Evolutionary conservation across 2,329 filamentous ascomycete species (phyloP).

Genomic region (Lecanicillium sp.): DNA sequence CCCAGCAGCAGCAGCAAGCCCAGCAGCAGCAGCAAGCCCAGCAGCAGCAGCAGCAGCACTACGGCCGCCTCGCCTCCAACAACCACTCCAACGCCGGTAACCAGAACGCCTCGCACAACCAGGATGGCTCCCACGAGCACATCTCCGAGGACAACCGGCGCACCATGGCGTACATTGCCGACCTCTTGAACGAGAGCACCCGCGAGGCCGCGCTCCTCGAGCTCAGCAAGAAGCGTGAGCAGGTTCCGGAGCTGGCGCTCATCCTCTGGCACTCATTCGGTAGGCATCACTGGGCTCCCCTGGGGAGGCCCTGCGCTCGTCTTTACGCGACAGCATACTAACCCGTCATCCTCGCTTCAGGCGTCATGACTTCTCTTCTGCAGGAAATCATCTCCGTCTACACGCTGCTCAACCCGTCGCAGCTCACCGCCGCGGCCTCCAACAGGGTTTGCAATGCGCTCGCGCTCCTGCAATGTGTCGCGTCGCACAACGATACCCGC

Average conservation of each 20-base stretch:
- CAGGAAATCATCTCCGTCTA: conserved; percentile 99
- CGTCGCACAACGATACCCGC: conserved; percentile 93
- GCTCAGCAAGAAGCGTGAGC: conserved; percentile 96
- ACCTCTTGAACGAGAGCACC: conserved; percentile 79
- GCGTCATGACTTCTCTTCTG: conserved; percentile 94
- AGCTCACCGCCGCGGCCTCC: conserved; percentile 93
- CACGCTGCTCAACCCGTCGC: conserved; percentile 89
- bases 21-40: conserved; percentile 25
- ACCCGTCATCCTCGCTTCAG: conserved; percentile 41
- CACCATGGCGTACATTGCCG: conserved; percentile 88
- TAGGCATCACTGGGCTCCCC: conserved; percentile 36
- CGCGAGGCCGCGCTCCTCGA: conserved; percentile 89
- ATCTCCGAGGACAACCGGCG: conserved; percentile 85
- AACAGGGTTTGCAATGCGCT: conserved; percentile 97
- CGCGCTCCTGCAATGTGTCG: conserved; percentile 91
- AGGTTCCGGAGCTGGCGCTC: conserved; percentile 90
- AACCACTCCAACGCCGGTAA: conserved; percentile 49
- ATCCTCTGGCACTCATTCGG: conserved; percentile 99
- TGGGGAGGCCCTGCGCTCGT: conserved; percentile 14
- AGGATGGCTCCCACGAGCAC: conserved; percentile 55
- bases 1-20: conserved; percentile 41
- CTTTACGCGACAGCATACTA: conserved; percentile 20
- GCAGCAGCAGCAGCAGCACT: conserved; percentile 54
- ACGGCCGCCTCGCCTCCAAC: conserved; percentile 61
- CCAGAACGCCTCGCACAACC: conserved; percentile 39